These are phyloP conservation scores for Anisogramma anomala DNA, from an alignment of 2,329 filamentous ascomycete species.

Conservation along the genomic window DNA sequence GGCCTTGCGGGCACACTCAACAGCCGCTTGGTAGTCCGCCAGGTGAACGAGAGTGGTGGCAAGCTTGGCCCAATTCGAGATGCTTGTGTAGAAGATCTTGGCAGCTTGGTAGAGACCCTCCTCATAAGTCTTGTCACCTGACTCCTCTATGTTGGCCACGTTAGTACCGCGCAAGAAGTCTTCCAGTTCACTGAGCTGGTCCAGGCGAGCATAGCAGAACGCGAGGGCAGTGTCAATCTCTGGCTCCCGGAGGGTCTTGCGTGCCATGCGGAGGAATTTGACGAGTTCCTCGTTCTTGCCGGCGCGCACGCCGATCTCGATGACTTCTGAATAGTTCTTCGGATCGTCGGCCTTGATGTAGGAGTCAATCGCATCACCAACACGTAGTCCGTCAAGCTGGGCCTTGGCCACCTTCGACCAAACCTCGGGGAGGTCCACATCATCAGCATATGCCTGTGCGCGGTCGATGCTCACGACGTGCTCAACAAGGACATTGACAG, in stretches of 20 bases:
- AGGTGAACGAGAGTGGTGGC: slow-evolving; percentile 96
- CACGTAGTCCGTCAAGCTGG: slow-evolving; percentile 87
- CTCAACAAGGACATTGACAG: slow-evolving; percentile 86
- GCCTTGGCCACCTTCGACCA: slow-evolving; percentile 99
- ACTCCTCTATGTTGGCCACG: slow-evolving; percentile 90
- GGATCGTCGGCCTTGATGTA: slow-evolving; percentile 94
- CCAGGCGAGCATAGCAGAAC: slow-evolving; percentile 84
- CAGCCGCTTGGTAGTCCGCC: slow-evolving; percentile 90
- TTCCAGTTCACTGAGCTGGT: slow-evolving; percentile 85
- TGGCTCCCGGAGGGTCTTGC: slow-evolving; percentile 90
- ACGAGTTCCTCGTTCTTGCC: slow-evolving; percentile 97
- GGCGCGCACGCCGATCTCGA: slow-evolving; percentile 87
- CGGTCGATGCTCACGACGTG: slow-evolving; percentile 97
- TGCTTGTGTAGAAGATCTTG: slow-evolving; percentile 97
- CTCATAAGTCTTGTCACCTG: slow-evolving; percentile 93
- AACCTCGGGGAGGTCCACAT: slow-evolving; percentile 85
- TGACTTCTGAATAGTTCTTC: slow-evolving; percentile 88
- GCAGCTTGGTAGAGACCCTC: slow-evolving; percentile 92
- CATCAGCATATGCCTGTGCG: slow-evolving; percentile 88
- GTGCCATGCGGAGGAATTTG: slow-evolving; percentile 92
- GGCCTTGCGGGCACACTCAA: slow-evolving; percentile 94
- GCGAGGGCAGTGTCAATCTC: slow-evolving; percentile 88
- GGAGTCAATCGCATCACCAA: slow-evolving; percentile 86
- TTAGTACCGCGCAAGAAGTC: slow-evolving; percentile 91
- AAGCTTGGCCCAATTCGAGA: slow-evolving; percentile 99